Evolutionary conservation across 352 stramenopile genomes (phyloP), one percentile per base, ranked within the genome.

Genomic region (Globisporangium cystogenes): DNA sequence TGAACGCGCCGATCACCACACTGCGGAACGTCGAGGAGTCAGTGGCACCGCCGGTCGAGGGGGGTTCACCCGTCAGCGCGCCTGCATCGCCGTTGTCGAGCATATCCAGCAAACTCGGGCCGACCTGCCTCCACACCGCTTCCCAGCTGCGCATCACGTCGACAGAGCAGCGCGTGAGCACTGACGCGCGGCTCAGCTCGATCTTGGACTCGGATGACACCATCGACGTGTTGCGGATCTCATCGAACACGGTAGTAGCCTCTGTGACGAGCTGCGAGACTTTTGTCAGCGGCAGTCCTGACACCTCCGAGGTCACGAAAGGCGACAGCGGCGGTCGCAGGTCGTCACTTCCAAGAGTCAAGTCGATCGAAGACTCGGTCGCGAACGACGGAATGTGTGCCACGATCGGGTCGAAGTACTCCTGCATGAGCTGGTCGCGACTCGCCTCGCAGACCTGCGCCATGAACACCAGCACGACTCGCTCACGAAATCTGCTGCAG

Each of bases 161-260:
- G 1, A 36, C 52, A 16, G 59, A 59, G 52, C 72, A 86, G 16
- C 43, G 64, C 20, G 74, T 82, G 18, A 87, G 67, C 1, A 90
- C 72, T 0, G 67, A 43, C 1, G 78, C 64, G 0, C 74, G 65
- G 44, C 73, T 62, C 15, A 90, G 47, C 29, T 79, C 62, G 39
- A 90, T 76, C 39, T 85, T 85, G 27, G 75, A 86, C 62, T 87
- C 78, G 14, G 78, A 90, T 8, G 76, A 84, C 29, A 87, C 59
- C 59, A 82, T 85, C 0, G 78, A 90, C 21, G 76, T 71, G 44
- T 84, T 86, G 48, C 65, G 68, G 45, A 85, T 74, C 33, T 77
- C 60, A 51, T 86, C 72, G 55, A 84, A 87, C 5, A 65, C 72
- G 5, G 62, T 54, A 36, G 64, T 64, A 11, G 74, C 78, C 49